Base-by-base conservation (phyloP, 2,329 filamentous ascomycete genomes). In the Venturiaceae sp. region DNA sequence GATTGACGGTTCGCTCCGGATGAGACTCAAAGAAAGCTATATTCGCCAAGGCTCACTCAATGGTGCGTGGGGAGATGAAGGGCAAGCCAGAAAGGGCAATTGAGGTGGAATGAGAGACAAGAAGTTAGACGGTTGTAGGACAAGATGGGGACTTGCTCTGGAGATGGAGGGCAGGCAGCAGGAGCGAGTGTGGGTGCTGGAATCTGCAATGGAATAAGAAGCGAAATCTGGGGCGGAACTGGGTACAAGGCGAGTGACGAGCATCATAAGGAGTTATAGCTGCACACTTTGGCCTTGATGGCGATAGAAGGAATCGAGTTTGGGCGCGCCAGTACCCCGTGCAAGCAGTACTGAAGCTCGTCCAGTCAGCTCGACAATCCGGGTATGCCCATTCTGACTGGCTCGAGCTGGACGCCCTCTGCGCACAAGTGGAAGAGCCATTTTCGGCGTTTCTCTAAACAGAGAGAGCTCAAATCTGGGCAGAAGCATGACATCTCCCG, bases 61-160 rank as follows among this genome's bases (percentile, higher is more conserved):
- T n/a, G n/a, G 52, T n/a, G 32, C 19, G 52, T 23, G 32, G 32
- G 30, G 30, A 53, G 52, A 53, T 53, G 52, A 53, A 37, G 21
- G 34, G 32, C 34, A 53, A 30, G 32, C 52, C 52, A 9, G 26
- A 53, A 53, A 53, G n/a, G 52, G 52, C 21, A 53, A 53, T 39
- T 9, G 32, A 53, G 23, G 52, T 28, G 34, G 52, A 53, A 53
- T 30, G 34, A 36, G 52, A 53, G 34, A 53, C 32, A 37, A 23
- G 21, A 53, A 14, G 32, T 36, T 5, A 19, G 32, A 36, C 47
- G 34, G 34, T 2, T 30, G 44, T 50, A 6, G 44, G 44, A 50
- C 44, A 50, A 30, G 44, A 50, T 50, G 23, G 44, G 44, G 19
- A 50, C 23, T 14, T 19, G 44, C 16, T 50, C 9, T 6, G 26